Base-by-base conservation (phyloP, 345 rosid genomes). In the Ceriops decandra region DNA sequence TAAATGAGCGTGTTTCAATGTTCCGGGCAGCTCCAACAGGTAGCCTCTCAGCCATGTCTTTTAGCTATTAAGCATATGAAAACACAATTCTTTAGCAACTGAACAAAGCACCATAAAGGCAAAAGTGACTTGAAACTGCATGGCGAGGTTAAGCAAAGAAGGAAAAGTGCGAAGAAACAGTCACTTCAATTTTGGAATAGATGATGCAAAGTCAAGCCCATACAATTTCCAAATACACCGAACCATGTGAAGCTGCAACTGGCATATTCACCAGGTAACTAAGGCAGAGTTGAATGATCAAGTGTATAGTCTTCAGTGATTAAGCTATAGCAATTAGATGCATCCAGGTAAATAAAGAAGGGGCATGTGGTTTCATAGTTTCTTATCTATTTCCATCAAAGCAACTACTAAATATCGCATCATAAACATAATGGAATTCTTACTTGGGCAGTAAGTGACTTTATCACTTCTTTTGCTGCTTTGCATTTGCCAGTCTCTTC, bases 381-480 rank as follows among this genome's bases (percentile, higher is more conserved):
- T 42, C 19, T 24, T 56, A 24, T 9, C 31, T 27, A 22, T 24
- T 6, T 56, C 22, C 7, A 11, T 24, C 59, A 24, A 56, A 24
- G 9, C 26, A 56, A 10, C 28, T 42, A 4, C 49, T 42, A 42
- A 15, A 42, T 2, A 42, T 42, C 15, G 17, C 49, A 42, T 42
- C 15, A 42, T 19, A 13, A 42, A 42, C 49, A 42, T 30, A 9
- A 68, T 46, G 53, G 51, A 9, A 33, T 57, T 57, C 85, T 88
- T 91, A 95, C 99, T 80, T 95, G 98, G 73, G 91, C 92, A 60
- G 99, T 95, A 57, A 92, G 90, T 1, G 98, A 90, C 85, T 89
- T 95, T 84, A 95, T 95, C 73, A 95, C 99, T 86, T 95, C 99
- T 72, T 95, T 95, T 65, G 99, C 98, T 62, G 96, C 98, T 78